phyloP scores from a whole-genome alignment of 1,284 basidiomycete species.

The Meripilus lineatus region DNA sequence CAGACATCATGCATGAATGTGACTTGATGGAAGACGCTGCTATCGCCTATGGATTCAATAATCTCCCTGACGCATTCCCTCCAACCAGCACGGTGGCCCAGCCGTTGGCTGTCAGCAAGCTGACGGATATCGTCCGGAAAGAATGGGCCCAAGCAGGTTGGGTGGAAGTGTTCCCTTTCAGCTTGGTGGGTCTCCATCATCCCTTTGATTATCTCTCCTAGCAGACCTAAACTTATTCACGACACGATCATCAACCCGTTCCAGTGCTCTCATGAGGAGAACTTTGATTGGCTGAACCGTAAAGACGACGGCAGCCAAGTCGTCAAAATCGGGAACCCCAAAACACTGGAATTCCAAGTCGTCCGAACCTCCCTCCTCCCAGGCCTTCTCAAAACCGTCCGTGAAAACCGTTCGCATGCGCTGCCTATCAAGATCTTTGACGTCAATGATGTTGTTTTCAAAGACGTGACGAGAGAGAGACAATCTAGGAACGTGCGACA shows the following conservation, averaged over 20 bases:
- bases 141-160: conserved; percentile 96
- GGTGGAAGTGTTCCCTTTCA: conserved; percentile 93
- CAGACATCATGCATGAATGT: conserved; percentile 97
- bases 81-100: conserved; percentile 94
- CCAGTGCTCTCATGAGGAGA: conserved; percentile 98
- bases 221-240: neutral
- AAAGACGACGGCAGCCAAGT: conserved; percentile 78
- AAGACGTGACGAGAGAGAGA: conserved; percentile 75
- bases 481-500: conserved; percentile 86
- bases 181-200: conserved; percentile 60
- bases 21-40: conserved; percentile 99
- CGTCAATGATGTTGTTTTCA: conserved; percentile 89
- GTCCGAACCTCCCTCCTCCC: conserved; percentile 94
- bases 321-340: conserved; percentile 93
- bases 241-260: no score
- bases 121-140: conserved; percentile 83
- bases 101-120: conserved; percentile 85
- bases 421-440: conserved; percentile 95
- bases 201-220: neutral
- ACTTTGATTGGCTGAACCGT: conserved; percentile 91
- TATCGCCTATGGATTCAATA: conserved; percentile 98
- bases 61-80: conserved; percentile 89
- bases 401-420: conserved; percentile 93
- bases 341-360: conserved; percentile 97
- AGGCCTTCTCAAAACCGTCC: conserved; percentile 93